These are phyloP conservation scores for Picea mariana DNA, from an alignment of 83 land plant genomes.

Conservation along the genomic window DNA sequence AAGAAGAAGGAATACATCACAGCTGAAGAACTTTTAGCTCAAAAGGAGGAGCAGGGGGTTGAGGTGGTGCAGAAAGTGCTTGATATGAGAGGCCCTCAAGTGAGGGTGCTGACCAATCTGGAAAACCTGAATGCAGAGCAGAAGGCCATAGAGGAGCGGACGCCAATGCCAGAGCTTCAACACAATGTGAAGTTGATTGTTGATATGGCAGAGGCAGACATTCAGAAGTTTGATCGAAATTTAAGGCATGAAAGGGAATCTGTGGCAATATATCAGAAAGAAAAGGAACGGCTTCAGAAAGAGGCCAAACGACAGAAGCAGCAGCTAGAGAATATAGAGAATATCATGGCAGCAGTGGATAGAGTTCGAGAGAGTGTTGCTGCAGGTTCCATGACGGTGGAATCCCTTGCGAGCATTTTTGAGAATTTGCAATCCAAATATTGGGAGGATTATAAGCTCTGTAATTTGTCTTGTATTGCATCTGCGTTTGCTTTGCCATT, in stretches of 20 bases:
- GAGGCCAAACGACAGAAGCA: conserved; percentile 55
- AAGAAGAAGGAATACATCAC: conserved; percentile 61
- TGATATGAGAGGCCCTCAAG: conserved; percentile 97
- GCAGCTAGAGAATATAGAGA: conserved; percentile 65
- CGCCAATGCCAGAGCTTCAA: conserved; percentile 90
- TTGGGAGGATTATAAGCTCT: no score
- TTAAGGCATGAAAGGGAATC: conserved; percentile 80
- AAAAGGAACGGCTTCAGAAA: conserved; percentile 56
- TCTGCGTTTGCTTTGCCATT: no score
- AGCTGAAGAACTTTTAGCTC: conserved; percentile 67
- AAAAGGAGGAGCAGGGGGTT: conserved; percentile 51
- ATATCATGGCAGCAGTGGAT: no score
- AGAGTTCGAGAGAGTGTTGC: no score
- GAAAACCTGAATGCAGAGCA: conserved; percentile 90
- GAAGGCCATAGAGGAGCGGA: conserved; percentile 56
- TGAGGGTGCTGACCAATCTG: conserved; percentile 71
- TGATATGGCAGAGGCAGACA: conserved; percentile 81
- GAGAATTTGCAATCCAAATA: no score
- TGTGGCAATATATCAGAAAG: conserved; percentile 56
- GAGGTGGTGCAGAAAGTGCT: conserved; percentile 79
- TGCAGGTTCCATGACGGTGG: no score
- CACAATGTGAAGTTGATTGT: conserved; percentile 85
- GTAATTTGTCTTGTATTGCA: no score
- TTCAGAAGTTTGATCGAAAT: conserved; percentile 68
- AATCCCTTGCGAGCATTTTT: no score